Conservation (phyloP, 2,329 filamentous ascomycete genomes). For the Blastomyces gilchristii region DNA sequence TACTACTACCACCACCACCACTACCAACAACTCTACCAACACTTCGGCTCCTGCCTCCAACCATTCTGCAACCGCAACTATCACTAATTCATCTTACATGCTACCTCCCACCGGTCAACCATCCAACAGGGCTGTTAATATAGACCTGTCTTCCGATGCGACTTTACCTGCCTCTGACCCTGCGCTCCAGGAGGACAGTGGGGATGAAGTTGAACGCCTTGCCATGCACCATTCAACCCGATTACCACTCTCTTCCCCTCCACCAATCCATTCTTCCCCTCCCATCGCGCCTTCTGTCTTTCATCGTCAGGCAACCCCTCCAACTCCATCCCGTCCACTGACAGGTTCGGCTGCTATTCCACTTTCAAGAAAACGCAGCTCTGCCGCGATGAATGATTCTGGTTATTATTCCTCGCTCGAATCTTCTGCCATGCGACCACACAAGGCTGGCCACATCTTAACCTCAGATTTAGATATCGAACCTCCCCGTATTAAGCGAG, state of each 20-base stretch:
- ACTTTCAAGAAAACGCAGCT: conserved; percentile 64
- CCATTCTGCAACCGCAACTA: conserved; percentile 11
- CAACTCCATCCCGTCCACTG: conserved; percentile 57
- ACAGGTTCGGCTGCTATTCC: conserved; percentile 52
- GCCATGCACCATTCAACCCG: conserved; percentile 19
- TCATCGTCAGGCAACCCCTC: conserved; percentile 56
- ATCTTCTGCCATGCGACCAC: conserved; percentile 71
- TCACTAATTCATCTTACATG: conserved; percentile 12
- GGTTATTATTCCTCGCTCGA: conserved; percentile 95
- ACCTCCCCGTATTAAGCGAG: conserved; percentile 71
- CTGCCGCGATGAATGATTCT: conserved; percentile 76
- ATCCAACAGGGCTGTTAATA: conserved; percentile 16
- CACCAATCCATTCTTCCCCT: conserved; percentile 79
- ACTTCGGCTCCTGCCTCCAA: conserved; percentile 13
- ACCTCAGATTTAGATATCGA: conserved; percentile 66
- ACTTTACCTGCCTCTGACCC: conserved; percentile 64
- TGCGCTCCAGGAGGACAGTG: conserved; percentile 45
- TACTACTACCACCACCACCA: conserved; percentile 13
- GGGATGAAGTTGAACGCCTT: conserved; percentile 33
- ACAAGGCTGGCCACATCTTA: conserved; percentile 52
- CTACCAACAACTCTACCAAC: conserved; percentile 17
- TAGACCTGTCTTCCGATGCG: conserved; percentile 64
- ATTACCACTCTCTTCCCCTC: conserved; percentile 37
- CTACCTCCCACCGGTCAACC: conserved; percentile 10
- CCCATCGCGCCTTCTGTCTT: conserved; percentile 55